These are phyloP conservation scores for Penicillium herquei DNA, from an alignment of 495 filamentous ascomycete species.

Conservation along the genomic window DNA sequence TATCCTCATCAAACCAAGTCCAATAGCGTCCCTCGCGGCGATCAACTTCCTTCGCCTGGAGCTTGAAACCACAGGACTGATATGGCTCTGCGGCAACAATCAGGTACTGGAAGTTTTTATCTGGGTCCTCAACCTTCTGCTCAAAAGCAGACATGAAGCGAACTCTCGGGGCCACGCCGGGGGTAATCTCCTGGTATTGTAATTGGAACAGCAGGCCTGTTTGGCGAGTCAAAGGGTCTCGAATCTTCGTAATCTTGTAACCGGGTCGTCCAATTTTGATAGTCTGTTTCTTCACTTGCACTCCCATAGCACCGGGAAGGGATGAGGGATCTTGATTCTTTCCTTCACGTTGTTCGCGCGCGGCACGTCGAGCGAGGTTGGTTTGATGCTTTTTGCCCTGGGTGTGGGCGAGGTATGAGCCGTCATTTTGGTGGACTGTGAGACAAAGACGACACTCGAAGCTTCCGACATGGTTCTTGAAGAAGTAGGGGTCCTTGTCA, in stretches of 20 bases:
- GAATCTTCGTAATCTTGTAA: slow-evolving; percentile 95
- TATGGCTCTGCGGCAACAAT: slow-evolving; percentile 96
- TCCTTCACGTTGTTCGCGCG: slow-evolving; percentile 87
- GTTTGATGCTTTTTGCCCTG: slow-evolving; percentile 99
- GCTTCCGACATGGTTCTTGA: slow-evolving; percentile 98
- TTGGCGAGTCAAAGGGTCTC: slow-evolving; percentile 88
- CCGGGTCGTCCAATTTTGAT: slow-evolving; percentile 97
- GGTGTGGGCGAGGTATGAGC: slow-evolving; percentile 97
- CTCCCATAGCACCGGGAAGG: slow-evolving; percentile 69
- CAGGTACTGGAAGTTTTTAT: slow-evolving; percentile 91
- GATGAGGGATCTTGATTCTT: slow-evolving; percentile 69
- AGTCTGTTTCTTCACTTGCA: slow-evolving; percentile 82
- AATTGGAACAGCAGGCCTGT: slow-evolving; percentile 90
- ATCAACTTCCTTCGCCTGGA: slow-evolving; percentile 94
- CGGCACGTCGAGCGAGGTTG: slow-evolving; percentile 94
- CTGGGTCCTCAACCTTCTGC: slow-evolving; percentile 93
- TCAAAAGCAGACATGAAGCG: slow-evolving; percentile 97
- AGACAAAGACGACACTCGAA: slow-evolving; percentile 98
- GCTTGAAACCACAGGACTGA: slow-evolving; percentile 94
- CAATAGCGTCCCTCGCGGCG: slow-evolving; percentile 81
- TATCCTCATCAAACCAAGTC: slow-evolving; percentile 93
- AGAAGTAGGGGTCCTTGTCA: slow-evolving; percentile 99
- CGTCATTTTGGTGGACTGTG: slow-evolving; percentile 99
- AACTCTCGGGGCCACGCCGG: slow-evolving; percentile 73
- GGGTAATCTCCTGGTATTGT: slow-evolving; percentile 88